phyloP scores from a whole-genome alignment of 495 filamentous ascomycete species.

The Haplographium delicatum region DNA sequence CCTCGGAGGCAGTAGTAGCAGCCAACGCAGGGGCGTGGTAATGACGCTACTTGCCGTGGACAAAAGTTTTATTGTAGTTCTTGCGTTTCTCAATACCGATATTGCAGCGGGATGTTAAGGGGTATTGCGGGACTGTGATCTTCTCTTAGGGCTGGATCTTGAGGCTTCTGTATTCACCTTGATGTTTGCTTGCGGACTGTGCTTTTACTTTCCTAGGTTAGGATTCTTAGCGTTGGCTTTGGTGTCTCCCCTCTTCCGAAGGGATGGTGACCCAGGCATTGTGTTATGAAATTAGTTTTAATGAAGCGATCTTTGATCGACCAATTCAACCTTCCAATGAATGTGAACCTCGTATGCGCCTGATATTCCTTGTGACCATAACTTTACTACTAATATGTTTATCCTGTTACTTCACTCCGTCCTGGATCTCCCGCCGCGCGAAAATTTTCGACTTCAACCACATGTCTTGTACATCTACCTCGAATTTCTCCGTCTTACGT shows the following conservation, averaged over 20 bases:
- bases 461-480: no score
- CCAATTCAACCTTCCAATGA: neutral
- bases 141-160: neutral
- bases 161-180: slow-evolving; percentile 2
- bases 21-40: slow-evolving; percentile 19
- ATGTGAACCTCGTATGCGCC: neutral
- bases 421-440: no score
- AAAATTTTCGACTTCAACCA: no score
- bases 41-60: slow-evolving; percentile 27
- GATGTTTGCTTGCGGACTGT: neutral
- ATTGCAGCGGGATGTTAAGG: neutral
- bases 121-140: neutral
- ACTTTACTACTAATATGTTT: no score
- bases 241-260: slow-evolving; percentile 26
- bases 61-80: slow-evolving; percentile 21
- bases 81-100: slow-evolving; percentile 3
- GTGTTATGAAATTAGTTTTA: slow-evolving; percentile 9
- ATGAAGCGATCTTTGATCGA: neutral
- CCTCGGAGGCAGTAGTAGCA: slow-evolving; percentile 25
- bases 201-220: slow-evolving; percentile 1
- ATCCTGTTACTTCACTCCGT: no score
- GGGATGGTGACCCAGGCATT: slow-evolving; percentile 28
- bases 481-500: no score
- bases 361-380: no score
- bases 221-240: slow-evolving; percentile 14